These are phyloP conservation scores for Aspergillus melleus DNA, from an alignment of 2,329 filamentous ascomycete species.

Conservation along the genomic window DNA sequence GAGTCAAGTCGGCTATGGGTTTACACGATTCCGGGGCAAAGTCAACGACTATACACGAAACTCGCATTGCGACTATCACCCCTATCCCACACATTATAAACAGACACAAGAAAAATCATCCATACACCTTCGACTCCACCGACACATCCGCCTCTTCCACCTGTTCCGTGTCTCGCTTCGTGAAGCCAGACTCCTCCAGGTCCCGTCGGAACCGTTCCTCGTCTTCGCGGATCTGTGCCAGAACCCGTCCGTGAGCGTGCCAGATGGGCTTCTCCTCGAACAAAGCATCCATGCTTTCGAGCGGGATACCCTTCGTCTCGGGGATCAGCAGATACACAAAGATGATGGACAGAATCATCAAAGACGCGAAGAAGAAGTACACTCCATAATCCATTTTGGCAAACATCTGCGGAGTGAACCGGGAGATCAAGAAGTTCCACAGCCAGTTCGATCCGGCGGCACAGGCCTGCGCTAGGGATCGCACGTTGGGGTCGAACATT, in stretches of 20 bases:
- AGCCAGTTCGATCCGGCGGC: constrained; percentile 49
- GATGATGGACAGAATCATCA: constrained; percentile 58
- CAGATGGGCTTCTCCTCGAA: constrained; percentile 48
- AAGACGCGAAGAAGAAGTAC: constrained; percentile 66
- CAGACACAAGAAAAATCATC: not conserved
- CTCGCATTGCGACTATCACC: no score
- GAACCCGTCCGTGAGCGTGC: constrained; percentile 34
- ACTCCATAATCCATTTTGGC: constrained; percentile 56
- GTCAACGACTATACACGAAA: no score
- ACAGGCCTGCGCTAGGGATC: constrained; percentile 70
- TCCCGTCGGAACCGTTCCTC: constrained; percentile 36
- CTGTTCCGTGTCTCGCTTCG: constrained; percentile 12
- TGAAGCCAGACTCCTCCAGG: constrained; percentile 18
- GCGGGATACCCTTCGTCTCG: constrained; percentile 65
- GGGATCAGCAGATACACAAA: constrained; percentile 64
- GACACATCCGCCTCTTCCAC: constrained; percentile 10
- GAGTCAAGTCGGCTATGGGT: not conserved
- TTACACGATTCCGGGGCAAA: not conserved
- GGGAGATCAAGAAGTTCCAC: constrained; percentile 40
- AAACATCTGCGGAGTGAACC: constrained; percentile 47
- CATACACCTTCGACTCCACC: not conserved
- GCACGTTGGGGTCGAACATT: constrained; percentile 72
- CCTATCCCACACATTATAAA: no score
- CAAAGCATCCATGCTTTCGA: constrained; percentile 64
- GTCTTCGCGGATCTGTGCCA: constrained; percentile 34